Percentiles rank a stretch among this genome's conserved stretches.
phyloP scores from a whole-genome alignment of 352 stramenopile species.

The Globisporangium sylvaticum region DNA sequence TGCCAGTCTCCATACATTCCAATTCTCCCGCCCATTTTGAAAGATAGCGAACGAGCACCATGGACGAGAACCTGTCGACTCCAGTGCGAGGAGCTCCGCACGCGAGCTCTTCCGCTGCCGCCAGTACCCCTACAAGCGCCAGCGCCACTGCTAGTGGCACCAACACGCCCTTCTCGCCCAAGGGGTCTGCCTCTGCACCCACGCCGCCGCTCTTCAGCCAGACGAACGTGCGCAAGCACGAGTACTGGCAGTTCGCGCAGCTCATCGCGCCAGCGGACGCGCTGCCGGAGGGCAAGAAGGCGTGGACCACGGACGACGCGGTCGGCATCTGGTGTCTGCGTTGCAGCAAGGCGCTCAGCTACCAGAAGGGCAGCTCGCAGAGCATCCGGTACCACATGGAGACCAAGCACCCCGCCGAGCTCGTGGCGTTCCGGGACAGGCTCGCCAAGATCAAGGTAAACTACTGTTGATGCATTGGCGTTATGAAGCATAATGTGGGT shows the following conservation, averaged over 20 bases:
- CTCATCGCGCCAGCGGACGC: slow-evolving; percentile 25
- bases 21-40: background rate
- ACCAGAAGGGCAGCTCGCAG: slow-evolving; percentile 47
- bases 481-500: background rate
- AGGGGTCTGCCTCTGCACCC: background rate
- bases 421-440: slow-evolving; percentile 21
- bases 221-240: slow-evolving; percentile 44
- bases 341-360: slow-evolving; percentile 29
- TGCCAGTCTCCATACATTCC: background rate
- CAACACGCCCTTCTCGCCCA: background rate
- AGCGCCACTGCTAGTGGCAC: too few species aligned
- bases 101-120: background rate
- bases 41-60: background rate
- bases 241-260: slow-evolving; percentile 44
- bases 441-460: slow-evolving; percentile 1
- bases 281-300: slow-evolving; percentile 33
- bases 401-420: slow-evolving; percentile 41
- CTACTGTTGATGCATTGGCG: background rate
- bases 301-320: slow-evolving; percentile 45
- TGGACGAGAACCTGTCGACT: background rate
- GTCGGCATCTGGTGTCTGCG: slow-evolving; percentile 46
- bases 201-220: slow-evolving; percentile 38
- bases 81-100: background rate
- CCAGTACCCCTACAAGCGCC: too few species aligned
- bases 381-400: slow-evolving; percentile 64